phyloP scores from a whole-genome alignment of 768 basidiomycete species.

The Hysterangium stoloniferum region DNA sequence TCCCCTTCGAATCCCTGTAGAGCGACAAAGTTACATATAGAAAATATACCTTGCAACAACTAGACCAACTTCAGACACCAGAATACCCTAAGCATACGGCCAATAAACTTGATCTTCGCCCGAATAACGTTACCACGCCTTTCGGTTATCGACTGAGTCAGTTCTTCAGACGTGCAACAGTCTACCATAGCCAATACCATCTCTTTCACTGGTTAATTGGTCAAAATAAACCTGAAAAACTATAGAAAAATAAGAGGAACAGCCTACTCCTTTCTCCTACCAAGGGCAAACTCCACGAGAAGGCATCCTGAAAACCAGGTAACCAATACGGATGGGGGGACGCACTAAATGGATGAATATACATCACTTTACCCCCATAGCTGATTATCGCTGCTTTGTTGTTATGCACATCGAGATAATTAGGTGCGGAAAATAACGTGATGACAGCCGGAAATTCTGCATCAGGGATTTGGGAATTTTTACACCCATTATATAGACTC shows the following conservation, averaged over 20 bases:
- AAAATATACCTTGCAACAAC: too few relatives aligned
- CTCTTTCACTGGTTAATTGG: conserved; percentile 79
- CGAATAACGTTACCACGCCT: too few relatives aligned
- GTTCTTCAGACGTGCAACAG: conserved; percentile 92
- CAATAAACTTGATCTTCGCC: too few relatives aligned
- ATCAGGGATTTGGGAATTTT: too few relatives aligned
- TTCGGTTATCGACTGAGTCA: too few relatives aligned
- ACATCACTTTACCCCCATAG: conserved; percentile 98
- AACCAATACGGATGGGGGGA: conserved; percentile 95
- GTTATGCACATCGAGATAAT: conserved; percentile 97
- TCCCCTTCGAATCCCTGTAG: too few relatives aligned
- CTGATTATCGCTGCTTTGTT: conserved; percentile 99
- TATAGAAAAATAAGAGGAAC: neutral
- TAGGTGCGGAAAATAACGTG: conserved; percentile 98
- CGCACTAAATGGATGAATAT: conserved; percentile 96
- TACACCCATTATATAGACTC: too few relatives aligned
- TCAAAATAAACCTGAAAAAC: neutral
- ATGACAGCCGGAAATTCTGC: conserved; percentile 98
- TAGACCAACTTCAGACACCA: conserved; percentile 32
- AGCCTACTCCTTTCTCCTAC: conserved; percentile 92
- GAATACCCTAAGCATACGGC: conserved; percentile 43
- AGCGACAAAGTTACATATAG: too few relatives aligned
- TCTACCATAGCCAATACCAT: conserved; percentile 97
- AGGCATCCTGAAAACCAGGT: conserved; percentile 99
- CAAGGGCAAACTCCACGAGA: conserved; percentile 97